These are phyloP conservation scores for Cladophialophora psammophila DNA, from an alignment of 2,329 filamentous ascomycete genomes.

Conservation along the genomic window DNA sequence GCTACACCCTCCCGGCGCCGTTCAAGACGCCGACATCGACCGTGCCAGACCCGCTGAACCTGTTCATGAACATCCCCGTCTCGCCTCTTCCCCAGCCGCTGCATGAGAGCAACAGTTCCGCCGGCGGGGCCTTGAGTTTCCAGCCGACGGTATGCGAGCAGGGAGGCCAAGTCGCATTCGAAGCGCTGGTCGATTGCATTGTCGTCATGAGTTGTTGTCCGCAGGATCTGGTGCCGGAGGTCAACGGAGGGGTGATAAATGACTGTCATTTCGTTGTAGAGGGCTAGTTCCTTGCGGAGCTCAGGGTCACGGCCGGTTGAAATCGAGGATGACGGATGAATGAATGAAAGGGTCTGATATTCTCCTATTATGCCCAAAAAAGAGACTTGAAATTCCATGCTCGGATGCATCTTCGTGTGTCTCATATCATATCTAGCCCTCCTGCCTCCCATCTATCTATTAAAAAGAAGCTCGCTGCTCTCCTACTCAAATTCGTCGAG, in stretches of 20 bases:
- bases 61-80: slow-evolving; percentile 56
- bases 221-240: slow-evolving; percentile 48
- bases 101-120: slow-evolving; percentile 18
- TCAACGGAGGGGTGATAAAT: slow-evolving; percentile 48
- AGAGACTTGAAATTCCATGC: background rate
- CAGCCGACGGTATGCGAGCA: slow-evolving; percentile 46
- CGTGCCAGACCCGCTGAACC: slow-evolving; percentile 53
- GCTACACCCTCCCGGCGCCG: slow-evolving; percentile 31
- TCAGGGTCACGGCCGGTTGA: too few species aligned
- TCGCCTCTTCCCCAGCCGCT: background rate
- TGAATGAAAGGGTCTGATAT: background rate
- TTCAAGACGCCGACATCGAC: slow-evolving; percentile 25
- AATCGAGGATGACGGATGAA: background rate
- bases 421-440: background rate
- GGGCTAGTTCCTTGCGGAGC: slow-evolving; percentile 1
- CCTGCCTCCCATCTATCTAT: background rate
- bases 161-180: slow-evolving; percentile 48
- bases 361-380: background rate
- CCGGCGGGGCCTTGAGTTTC: slow-evolving; percentile 45
- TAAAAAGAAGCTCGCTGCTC: background rate
- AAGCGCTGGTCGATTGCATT: slow-evolving; percentile 48
- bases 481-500: slow-evolving; percentile 13
- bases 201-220: slow-evolving; percentile 55
- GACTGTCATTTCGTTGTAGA: slow-evolving; percentile 43
- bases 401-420: background rate